A percentile compares a stretch with the other conserved stretches of the same genome.
phyloP scores from a whole-genome alignment of 1,284 basidiomycete genomes.

The Jaminaea rosea region DNA sequence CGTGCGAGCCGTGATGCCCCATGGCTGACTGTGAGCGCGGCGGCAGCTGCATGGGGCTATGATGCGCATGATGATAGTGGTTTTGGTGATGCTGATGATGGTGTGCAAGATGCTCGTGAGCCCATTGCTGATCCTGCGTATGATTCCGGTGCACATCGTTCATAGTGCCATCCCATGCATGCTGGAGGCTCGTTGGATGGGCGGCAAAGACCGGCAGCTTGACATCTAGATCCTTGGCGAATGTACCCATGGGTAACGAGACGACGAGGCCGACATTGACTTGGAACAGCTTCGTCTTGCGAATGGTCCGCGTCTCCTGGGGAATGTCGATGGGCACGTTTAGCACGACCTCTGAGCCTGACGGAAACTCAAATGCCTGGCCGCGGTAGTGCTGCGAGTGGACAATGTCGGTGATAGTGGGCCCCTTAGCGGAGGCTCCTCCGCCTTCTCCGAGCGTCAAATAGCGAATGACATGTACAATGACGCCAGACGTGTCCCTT shows the following conservation, averaged over 20 bases:
- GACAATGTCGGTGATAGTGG: slow-evolving; percentile 35
- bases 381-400: slow-evolving; percentile 34
- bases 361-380: slow-evolving; percentile 32
- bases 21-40: slow-evolving; percentile 1
- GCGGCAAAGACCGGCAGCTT: slow-evolving; percentile 36
- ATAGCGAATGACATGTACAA: slow-evolving; percentile 25
- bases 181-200: slow-evolving; percentile 25
- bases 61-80: slow-evolving; percentile 7
- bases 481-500: slow-evolving; percentile 31
- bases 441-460: slow-evolving; percentile 34
- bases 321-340: slow-evolving; percentile 32
- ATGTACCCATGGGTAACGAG: slow-evolving; percentile 25
- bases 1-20: not conserved
- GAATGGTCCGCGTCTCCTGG: slow-evolving; percentile 28
- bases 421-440: slow-evolving; percentile 20
- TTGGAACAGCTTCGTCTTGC: slow-evolving; percentile 36
- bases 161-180: slow-evolving; percentile 8
- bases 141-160: slow-evolving; percentile 11
- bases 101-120: slow-evolving; percentile 1
- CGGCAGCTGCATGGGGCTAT: slow-evolving; percentile 2
- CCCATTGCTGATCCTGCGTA: slow-evolving; percentile 5
- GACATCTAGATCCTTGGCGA: slow-evolving; percentile 36
- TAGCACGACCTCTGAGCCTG: slow-evolving; percentile 26
- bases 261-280: slow-evolving; percentile 26
- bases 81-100: slow-evolving; percentile 8